Evolutionary conservation across 2,329 filamentous ascomycete species (phyloP), one percentile per base, ranked within the genome.

Genomic region (Trichoderma pleuroti): DNA sequence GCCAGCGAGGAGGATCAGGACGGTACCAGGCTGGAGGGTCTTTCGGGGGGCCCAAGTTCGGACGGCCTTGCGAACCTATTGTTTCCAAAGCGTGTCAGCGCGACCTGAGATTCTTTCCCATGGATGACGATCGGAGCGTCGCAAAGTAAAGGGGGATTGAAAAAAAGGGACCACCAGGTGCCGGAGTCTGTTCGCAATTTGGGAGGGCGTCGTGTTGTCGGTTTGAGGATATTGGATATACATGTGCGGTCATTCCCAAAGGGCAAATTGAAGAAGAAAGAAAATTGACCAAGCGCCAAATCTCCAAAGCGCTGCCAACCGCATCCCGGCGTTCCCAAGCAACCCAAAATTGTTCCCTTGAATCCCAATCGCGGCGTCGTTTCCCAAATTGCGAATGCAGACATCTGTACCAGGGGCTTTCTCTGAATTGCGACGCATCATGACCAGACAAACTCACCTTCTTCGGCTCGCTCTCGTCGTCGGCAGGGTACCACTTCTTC

Each of bases 1-100:
- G 82, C 96, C 96, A 84, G 96, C 96, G 83, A 99, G 94, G 84
- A 99, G 93, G 86, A 99, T 99, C 83, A 99, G 93, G 83, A 99
- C 90, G 84, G 94, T 93, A 82, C 96, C 96, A 82, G 96, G 95
- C 86, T 93, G 89, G 82, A 99, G 94, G 78, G 93, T 92, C 82
- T 92, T 86, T 83, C 96, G 93, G 80, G 93, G 90, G 86, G 93
- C 91, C 86, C 94, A 92, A 80, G 94, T 88, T 82, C 93, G 94
- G 85, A 95, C 84, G 80, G 93, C 86, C 90, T 99, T 99, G 91
- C 96, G 96, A 85, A 93, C 90, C 96, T 99, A 83, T 82, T 49
- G 76, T 75, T 75, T 62, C 70, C 70, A 73, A 73, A 69, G 71
- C 70, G 70, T 70, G 78, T 84, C 78, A 80, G 78, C 74, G 72